Percentiles rank a stretch among this genome's conserved stretches.
phyloP scores from a whole-genome alignment of 192 early-diverging fungal genomes.

The Coemansia sp. region DNA sequence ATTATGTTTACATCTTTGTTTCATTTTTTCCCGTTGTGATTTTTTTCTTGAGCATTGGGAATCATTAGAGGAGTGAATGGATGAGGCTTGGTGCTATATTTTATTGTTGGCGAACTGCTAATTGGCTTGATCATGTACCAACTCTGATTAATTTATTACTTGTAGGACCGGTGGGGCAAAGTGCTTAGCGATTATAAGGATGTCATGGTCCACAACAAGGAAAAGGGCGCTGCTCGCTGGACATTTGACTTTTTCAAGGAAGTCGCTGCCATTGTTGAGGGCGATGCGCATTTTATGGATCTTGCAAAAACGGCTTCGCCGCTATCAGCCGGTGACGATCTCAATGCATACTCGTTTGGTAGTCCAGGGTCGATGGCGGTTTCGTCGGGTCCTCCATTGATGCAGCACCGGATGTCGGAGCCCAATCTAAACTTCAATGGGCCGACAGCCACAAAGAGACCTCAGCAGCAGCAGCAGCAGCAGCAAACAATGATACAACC shows the following conservation, averaged over 20 bases:
- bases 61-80: neutral
- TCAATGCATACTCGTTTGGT: slow-evolving; percentile 33
- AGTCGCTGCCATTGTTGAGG: slow-evolving; percentile 46
- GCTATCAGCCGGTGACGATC: slow-evolving; percentile 21
- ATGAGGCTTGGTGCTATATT: neutral
- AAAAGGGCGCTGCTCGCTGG: slow-evolving; percentile 55
- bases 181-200: slow-evolving; percentile 56
- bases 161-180: slow-evolving; percentile 56
- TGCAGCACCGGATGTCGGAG: slow-evolving; percentile 51
- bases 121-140: neutral
- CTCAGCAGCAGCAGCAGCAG: slow-evolving; percentile 2
- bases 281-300: slow-evolving; percentile 47
- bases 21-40: neutral
- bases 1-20: slow-evolving; percentile 9
- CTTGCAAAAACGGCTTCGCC: slow-evolving; percentile 22
- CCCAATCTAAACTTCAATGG: slow-evolving; percentile 18
- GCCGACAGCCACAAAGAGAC: neutral
- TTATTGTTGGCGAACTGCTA: neutral
- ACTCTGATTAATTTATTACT: neutral
- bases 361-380: neutral
- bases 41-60: neutral
- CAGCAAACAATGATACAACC: neutral
- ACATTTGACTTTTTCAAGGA: slow-evolving; percentile 57
- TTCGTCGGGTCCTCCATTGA: slow-evolving; percentile 10
- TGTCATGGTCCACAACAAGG: slow-evolving; percentile 53